Conservation (phyloP, 345 rosid genomes). For the Bretschneidera sinensis region DNA sequence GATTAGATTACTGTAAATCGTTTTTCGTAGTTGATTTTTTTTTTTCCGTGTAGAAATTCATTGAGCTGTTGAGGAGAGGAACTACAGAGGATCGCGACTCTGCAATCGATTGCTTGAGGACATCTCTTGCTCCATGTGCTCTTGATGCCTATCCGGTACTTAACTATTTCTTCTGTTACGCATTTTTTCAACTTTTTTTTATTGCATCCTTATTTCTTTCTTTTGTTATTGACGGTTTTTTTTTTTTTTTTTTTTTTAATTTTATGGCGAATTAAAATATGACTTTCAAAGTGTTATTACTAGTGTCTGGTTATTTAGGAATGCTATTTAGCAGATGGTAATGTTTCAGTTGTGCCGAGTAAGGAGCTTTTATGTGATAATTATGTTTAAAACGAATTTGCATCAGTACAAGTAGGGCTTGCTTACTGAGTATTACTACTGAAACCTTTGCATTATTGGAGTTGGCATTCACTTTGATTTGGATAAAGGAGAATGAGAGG, state of each 20-base stretch:
- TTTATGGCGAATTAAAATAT: not conserved
- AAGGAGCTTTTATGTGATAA: not conserved
- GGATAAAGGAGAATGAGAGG: not conserved
- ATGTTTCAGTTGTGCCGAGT: too few species aligned
- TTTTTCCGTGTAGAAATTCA: slow-evolving; percentile 58
- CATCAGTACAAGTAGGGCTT: not conserved
- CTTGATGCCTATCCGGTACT: slow-evolving; percentile 93
- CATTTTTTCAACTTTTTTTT: not conserved
- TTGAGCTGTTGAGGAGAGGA: slow-evolving; percentile 84
- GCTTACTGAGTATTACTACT: not conserved
- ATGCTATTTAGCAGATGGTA: not conserved
- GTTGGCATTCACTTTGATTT: not conserved
- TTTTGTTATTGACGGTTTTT: slow-evolving; percentile 2
- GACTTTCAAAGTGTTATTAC: not conserved
- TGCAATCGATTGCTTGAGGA: slow-evolving; percentile 77
- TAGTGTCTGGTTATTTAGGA: not conserved
- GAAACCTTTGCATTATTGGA: not conserved
- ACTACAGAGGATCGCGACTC: slow-evolving; percentile 52
- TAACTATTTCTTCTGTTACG: not conserved
- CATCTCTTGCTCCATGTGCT: slow-evolving; percentile 88
- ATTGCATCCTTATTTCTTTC: not conserved
- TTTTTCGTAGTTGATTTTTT: not conserved
- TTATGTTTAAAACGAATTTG: too few species aligned
- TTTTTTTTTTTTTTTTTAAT: slow-evolving; percentile 8
- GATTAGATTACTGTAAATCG: not conserved